Conservation (phyloP, 2,329 filamentous ascomycete species). For the Arthroderma sp. region DNA sequence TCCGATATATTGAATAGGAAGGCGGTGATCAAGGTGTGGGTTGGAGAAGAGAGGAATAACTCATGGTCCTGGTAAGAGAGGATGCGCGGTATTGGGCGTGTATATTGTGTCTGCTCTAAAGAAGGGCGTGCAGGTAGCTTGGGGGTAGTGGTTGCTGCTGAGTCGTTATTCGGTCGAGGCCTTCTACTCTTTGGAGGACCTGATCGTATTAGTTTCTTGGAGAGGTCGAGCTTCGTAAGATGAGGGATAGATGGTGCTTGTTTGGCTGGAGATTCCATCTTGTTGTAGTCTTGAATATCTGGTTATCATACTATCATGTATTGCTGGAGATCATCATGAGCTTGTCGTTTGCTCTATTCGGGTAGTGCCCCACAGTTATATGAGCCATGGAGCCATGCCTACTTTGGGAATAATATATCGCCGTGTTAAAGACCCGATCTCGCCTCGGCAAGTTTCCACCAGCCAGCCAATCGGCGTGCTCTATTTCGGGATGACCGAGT, state of each 20-base stretch:
- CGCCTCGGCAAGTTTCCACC: too few relatives aligned
- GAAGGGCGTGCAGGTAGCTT: slow-evolving; percentile 55
- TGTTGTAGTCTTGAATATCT: not conserved
- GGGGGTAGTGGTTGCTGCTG: slow-evolving; percentile 63
- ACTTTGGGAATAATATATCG: too few relatives aligned
- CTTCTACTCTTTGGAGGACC: slow-evolving; percentile 22
- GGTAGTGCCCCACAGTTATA: too few relatives aligned
- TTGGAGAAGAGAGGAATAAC: slow-evolving; percentile 63
- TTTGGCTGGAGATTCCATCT: slow-evolving; percentile 12
- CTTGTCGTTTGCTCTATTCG: too few relatives aligned
- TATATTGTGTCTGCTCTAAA: slow-evolving; percentile 47
- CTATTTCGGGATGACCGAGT: too few relatives aligned
- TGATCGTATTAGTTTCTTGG: slow-evolving; percentile 26
- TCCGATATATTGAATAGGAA: slow-evolving; percentile 84
- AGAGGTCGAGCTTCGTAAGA: slow-evolving; percentile 22
- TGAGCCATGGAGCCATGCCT: too few relatives aligned
- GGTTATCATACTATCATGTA: too few relatives aligned
- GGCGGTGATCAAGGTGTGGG: slow-evolving; percentile 61
- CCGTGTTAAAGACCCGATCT: too few relatives aligned
- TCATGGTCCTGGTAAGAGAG: slow-evolving; percentile 68
- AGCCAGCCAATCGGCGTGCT: too few relatives aligned
- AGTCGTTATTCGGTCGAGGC: slow-evolving; percentile 18
- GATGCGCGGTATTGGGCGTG: slow-evolving; percentile 61
- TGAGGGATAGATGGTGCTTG: slow-evolving; percentile 5
- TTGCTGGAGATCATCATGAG: too few relatives aligned